Evolutionary conservation across 2,329 filamentous ascomycete species (phyloP).

Genomic region (Penicillium aurantiogriseum): DNA sequence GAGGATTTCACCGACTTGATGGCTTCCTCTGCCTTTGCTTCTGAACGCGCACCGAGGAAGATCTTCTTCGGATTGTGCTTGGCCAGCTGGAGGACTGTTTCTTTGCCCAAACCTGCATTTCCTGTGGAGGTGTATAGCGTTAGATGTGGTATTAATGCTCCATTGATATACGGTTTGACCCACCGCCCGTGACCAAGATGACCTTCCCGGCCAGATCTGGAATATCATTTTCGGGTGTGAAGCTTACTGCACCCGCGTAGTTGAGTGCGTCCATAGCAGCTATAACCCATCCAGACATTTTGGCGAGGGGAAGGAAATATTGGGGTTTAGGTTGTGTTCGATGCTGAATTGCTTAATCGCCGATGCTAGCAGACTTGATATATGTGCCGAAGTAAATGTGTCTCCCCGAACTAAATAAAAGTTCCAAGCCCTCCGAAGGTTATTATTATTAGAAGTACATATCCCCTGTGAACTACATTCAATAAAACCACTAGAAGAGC

Average conservation of each 20-base stretch:
- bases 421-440: neutral
- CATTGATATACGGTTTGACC: slow-evolving; percentile 27
- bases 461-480: neutral
- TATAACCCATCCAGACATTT: slow-evolving; percentile 18
- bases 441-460: neutral
- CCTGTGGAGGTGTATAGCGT: slow-evolving; percentile 14
- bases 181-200: slow-evolving; percentile 39
- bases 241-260: slow-evolving; percentile 25
- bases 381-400: neutral
- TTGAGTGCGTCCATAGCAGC: slow-evolving; percentile 18
- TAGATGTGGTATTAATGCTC: slow-evolving; percentile 8
- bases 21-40: slow-evolving; percentile 22
- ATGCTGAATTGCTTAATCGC: neutral
- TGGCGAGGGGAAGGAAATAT: neutral
- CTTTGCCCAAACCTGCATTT: slow-evolving; percentile 51
- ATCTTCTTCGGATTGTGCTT: slow-evolving; percentile 42
- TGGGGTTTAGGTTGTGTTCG: neutral
- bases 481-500: neutral
- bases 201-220: slow-evolving; percentile 35
- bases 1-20: slow-evolving; percentile 21
- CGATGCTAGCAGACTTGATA: neutral
- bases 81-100: slow-evolving; percentile 43
- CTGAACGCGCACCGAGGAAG: slow-evolving; percentile 38
- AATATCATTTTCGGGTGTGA: slow-evolving; percentile 35
- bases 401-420: neutral